A percentile compares a stretch with the other conserved stretches of the same genome.
These are phyloP conservation scores for Penicillium cinerascens DNA, from an alignment of 495 filamentous ascomycete species.

Conservation along the genomic window DNA sequence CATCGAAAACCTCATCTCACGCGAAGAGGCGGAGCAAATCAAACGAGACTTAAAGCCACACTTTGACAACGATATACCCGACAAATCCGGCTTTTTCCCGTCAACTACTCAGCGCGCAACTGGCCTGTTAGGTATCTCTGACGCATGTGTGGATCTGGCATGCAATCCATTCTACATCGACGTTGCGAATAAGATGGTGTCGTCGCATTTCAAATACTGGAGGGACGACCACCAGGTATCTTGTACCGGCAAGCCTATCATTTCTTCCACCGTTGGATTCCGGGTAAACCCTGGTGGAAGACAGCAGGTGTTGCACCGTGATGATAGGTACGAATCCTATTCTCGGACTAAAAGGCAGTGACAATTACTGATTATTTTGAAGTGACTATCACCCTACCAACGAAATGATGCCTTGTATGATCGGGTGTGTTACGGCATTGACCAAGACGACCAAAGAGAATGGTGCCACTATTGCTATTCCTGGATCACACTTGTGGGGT, in stretches of 20 bases:
- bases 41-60: constrained; percentile 22
- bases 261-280: constrained; percentile 29
- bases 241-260: constrained; percentile 25
- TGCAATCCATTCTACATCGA: constrained; percentile 24
- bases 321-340: constrained; percentile 20
- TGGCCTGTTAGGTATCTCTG: constrained; percentile 27
- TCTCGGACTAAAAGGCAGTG: not conserved
- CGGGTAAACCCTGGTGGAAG: constrained; percentile 27
- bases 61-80: constrained; percentile 22
- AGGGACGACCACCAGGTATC: constrained; percentile 22
- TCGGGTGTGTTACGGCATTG: constrained; percentile 19
- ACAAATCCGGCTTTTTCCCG: constrained; percentile 27
- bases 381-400: constrained; percentile 17
- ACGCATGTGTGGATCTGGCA: constrained; percentile 25
- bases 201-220: constrained; percentile 20
- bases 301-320: constrained; percentile 34
- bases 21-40: constrained; percentile 19
- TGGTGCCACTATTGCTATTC: constrained; percentile 45
- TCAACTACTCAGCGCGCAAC: constrained; percentile 29
- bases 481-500: constrained; percentile 39
- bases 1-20: constrained; percentile 21
- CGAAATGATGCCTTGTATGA: constrained; percentile 15
- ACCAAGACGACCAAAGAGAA: constrained; percentile 37
- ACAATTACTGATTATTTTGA: not conserved
- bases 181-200: constrained; percentile 25